Base-by-base conservation (phyloP, 164 flowering plant genomes). In the Liriodendron chinense region DNA sequence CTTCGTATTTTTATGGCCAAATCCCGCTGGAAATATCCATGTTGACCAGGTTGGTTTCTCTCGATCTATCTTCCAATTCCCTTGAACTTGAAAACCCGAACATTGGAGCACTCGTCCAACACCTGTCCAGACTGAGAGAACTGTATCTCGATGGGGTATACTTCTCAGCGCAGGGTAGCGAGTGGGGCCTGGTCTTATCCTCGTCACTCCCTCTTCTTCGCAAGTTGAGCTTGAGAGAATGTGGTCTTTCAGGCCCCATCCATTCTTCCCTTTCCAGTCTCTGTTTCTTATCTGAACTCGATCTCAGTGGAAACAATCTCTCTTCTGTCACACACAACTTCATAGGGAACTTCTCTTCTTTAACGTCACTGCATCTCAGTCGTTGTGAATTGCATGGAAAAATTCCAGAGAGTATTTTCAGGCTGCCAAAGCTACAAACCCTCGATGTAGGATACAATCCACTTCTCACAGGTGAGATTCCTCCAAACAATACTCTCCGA, bases 161-260 rank as follows among this genome's bases (percentile, higher is more conserved):
- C 16, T 62, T 84, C 9, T 80, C 86, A 3, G 62, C 78, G 7
- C 24, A 23, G 1, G 79, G 82, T 43, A 61, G n/a, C 18, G 79
- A 83, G 4, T 88, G 89, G 91, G 62, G 81, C 56, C 43, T 70
- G 68, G 81, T 76, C 26, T n/a, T 89, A 25, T 82, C 86, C 9
- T 9, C 12, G 0, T 79, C 86, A 12, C 23, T 87, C 28, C 86
- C 85, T 2, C 72, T 80, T 22, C 79, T 88, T 13, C 76, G 48
- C 43, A 83, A 68, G 12, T 87, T 65, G 1, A 57, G 65, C 25
- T 7, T 62, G 21, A 7, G 18, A 0, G 0, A 0, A 0, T 66
- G 69, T 26, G 13, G 69, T 3, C 80, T 88, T 23, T 77, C 82
- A 7, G 87, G 89, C 1, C 86, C 85, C n/a, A 47, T 80, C n/a